Evolutionary conservation across 108 stramenopile species (phyloP), one percentile per base, ranked within the genome.

Genomic region (Cyclotella baltica): DNA sequence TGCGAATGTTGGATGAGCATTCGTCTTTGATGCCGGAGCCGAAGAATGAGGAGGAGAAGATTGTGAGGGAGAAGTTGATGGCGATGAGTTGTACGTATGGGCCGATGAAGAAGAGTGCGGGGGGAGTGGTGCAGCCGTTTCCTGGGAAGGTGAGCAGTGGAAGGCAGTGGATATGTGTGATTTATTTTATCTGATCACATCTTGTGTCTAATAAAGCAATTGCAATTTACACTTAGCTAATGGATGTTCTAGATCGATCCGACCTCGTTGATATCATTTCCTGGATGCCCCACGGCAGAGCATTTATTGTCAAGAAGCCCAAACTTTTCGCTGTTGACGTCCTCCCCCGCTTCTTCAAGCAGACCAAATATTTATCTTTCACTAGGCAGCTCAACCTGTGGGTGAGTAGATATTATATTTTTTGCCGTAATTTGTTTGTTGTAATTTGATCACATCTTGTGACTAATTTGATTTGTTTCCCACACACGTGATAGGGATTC

Each of bases 301-400:
- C 81, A 33, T 95, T 92, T 62, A 62, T 84, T 28, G 90, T 96
- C 48, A 71, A 76, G 29, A 83, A 94, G 59, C 86, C 85, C 1
- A 88, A 92, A 47, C 28, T 70, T 3, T 93, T 96, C 68, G 76
- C 83, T 16, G 57, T 65, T 22, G 27, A 70, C 11, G 78, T 92
- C 37, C 73, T 92, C 50, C 88, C 91, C 2, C 75, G 82, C 16
- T 89, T 81, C 68, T 97, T 97, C 64, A 87, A 88, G 40, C 96
- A 94, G 62, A 86, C 89, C 30, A 90, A 90, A 64, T 93, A 80
- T 79, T 58, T 87, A 9, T 80, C 71, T 64, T 93, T 96, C 75
- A 83, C 89, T 30, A 78, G 94, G n/a, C 92, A 95, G 78, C 81
- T 95, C 52, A 91, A 92, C 47, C 75, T 92, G 38, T 92, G 63